Conservation (phyloP, 208 protist species). For the Trypanosoma avium region DNA sequence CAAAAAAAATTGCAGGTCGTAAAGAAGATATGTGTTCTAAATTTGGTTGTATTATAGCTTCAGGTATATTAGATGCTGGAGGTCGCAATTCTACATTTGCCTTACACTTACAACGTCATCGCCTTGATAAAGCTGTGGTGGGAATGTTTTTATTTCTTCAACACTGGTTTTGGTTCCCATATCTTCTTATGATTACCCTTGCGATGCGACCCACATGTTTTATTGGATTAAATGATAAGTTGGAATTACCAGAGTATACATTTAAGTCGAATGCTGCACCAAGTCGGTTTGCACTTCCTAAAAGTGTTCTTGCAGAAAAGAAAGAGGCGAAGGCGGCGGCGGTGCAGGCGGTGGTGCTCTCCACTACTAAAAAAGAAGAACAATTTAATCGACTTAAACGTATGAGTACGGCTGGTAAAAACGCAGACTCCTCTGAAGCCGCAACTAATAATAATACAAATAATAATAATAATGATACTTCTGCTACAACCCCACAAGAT, state of each 20-base stretch:
- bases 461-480: background rate
- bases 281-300: conserved; percentile 92
- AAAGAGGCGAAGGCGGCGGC: conserved; percentile 75
- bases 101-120: conserved; percentile 94
- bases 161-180: conserved; percentile 99
- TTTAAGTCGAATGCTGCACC: conserved; percentile 92
- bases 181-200: conserved; percentile 96
- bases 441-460: conserved; percentile 1
- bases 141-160: conserved; percentile 98
- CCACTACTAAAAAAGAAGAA: conserved; percentile 86
- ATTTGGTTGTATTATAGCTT: conserved; percentile 97
- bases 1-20: conserved; percentile 85
- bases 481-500: background rate
- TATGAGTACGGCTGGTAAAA: conserved; percentile 22
- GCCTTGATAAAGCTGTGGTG: conserved; percentile 94
- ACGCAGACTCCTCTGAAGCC: conserved; percentile 1
- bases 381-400: conserved; percentile 61
- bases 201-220: conserved; percentile 97
- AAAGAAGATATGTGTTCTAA: conserved; percentile 96
- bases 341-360: conserved; percentile 75
- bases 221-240: conserved; percentile 97
- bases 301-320: conserved; percentile 85
- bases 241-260: conserved; percentile 94
- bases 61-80: conserved; percentile 98
- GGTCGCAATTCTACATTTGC: conserved; percentile 97